Percentiles rank a stretch among this genome's conserved stretches.
Conservation (phyloP, 805 yeast genomes). For the Zygosaccharomyces gambellarensis region DNA sequence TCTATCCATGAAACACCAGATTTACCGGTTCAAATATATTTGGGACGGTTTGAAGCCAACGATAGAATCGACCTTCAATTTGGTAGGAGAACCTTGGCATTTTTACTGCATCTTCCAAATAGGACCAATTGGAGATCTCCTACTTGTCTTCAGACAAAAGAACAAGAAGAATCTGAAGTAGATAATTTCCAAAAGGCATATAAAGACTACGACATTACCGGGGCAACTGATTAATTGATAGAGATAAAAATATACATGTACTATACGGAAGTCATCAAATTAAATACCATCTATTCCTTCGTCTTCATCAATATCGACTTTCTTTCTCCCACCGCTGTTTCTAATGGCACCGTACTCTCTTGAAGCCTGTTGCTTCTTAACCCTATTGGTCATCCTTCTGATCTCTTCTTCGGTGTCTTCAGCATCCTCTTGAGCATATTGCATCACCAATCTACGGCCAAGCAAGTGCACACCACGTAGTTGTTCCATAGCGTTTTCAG, state of each 20-base stretch:
- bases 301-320: constrained; percentile 49
- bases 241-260: not conserved
- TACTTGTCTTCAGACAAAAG: constrained; percentile 54
- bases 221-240: not conserved
- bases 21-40: constrained; percentile 29
- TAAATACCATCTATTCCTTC: constrained; percentile 27
- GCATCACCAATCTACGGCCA: constrained; percentile 91
- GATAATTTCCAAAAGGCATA: constrained; percentile 55
- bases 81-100: constrained; percentile 75
- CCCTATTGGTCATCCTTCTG: constrained; percentile 83
- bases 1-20: constrained; percentile 34
- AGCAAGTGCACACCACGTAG: constrained; percentile 93
- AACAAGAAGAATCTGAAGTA: constrained; percentile 62
- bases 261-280: constrained; percentile 1
- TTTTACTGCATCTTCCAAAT: constrained; percentile 53
- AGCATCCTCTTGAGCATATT: constrained; percentile 80
- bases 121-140: constrained; percentile 66
- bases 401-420: constrained; percentile 86
- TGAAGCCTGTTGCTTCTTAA: constrained; percentile 72
- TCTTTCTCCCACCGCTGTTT: constrained; percentile 69
- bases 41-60: constrained; percentile 31
- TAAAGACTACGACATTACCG: constrained; percentile 47
- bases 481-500: constrained; percentile 89
- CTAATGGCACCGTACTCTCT: constrained; percentile 68
- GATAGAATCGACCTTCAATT: constrained; percentile 68